Conservation (phyloP, 257 asterid species). For the Solanum gandarillasii region DNA sequence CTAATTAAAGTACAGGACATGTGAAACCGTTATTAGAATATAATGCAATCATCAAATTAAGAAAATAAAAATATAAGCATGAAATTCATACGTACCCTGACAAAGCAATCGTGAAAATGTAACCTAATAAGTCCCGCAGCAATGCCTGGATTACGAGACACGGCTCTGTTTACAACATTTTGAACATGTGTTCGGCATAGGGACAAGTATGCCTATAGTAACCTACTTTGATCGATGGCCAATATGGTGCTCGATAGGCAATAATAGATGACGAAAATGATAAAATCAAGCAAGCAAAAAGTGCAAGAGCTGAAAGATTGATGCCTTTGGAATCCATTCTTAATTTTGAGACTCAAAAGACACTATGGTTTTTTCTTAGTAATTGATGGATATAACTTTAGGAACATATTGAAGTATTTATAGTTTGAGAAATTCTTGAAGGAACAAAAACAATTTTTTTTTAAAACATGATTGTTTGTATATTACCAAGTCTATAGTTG, state of each 20-base stretch:
- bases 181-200: not conserved
- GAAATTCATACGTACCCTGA: not conserved
- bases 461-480: not conserved
- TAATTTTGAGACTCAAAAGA: not conserved
- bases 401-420: not conserved
- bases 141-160: conserved; percentile 2
- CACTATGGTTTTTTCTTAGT: not conserved
- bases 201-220: not conserved
- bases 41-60: not conserved
- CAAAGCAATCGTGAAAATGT: not conserved
- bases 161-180: not conserved
- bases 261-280: not conserved
- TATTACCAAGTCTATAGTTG: not conserved
- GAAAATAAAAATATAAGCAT: not conserved
- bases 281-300: not conserved
- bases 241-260: not conserved
- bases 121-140: not conserved
- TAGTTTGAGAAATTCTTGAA: not conserved
- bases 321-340: not conserved
- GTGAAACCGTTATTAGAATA: not conserved
- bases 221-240: not conserved
- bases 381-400: not conserved
- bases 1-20: not conserved
- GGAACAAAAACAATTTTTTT: not conserved
- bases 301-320: not conserved